phyloP scores from a whole-genome alignment of 768 basidiomycete species.

The Trametes meyenii region DNA sequence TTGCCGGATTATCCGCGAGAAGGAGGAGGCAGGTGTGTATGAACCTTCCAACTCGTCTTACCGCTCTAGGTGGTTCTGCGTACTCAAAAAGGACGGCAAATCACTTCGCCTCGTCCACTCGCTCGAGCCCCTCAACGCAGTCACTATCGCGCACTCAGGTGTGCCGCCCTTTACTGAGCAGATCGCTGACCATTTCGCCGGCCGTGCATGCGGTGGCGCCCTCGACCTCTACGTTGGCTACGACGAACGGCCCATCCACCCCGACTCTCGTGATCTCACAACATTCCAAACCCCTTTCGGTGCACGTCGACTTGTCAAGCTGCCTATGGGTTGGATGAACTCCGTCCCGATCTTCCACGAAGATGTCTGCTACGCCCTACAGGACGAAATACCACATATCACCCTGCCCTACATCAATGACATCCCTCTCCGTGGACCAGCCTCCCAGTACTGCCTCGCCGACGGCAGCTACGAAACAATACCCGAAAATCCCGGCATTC shows the following conservation, averaged over 20 bases:
- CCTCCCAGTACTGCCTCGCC: constrained; percentile 7
- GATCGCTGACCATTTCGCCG: constrained; percentile 21
- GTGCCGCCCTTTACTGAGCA: constrained; percentile 22
- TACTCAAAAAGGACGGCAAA: constrained; percentile 34
- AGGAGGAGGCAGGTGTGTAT: constrained; percentile 43
- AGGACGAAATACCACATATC: constrained; percentile 20
- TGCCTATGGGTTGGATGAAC: constrained; percentile 29
- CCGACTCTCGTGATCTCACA: constrained; percentile 14
- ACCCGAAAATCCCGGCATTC: constrained; percentile 33
- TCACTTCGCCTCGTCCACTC: constrained; percentile 28
- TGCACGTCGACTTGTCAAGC: constrained; percentile 3
- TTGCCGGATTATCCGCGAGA: constrained; percentile 35
- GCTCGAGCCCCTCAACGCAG: constrained; percentile 30
- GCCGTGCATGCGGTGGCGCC: constrained; percentile 29
- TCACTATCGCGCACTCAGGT: constrained; percentile 23
- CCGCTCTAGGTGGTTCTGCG: constrained; percentile 40
- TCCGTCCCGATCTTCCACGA: constrained; percentile 23
- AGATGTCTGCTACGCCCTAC: constrained; percentile 15
- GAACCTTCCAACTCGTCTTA: constrained; percentile 36
- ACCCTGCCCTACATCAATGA: constrained; percentile 26
- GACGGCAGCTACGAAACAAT: constrained; percentile 26
- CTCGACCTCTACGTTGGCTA: constrained; percentile 36
- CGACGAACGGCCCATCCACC: constrained; percentile 11
- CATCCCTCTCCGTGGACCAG: constrained; percentile 22
- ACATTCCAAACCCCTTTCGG: constrained; percentile 21